These are phyloP conservation scores for Noccaea caerulescens DNA, from an alignment of 345 rosid genomes.

Conservation along the genomic window DNA sequence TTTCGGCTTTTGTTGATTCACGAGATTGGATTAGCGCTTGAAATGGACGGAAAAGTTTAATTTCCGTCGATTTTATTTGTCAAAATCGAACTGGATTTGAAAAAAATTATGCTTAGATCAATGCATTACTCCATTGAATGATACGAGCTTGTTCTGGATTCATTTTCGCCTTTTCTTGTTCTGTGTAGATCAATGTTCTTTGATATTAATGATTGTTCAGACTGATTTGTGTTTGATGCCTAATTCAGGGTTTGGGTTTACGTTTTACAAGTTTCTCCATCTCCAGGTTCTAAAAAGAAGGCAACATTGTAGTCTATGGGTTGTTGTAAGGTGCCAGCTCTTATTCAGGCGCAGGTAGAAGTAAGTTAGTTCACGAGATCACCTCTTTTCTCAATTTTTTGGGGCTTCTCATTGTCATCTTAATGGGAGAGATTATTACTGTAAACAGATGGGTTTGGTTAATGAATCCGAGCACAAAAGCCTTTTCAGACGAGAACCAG, in stretches of 20 bases:
- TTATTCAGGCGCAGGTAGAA: constrained; percentile 44
- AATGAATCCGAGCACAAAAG: constrained; percentile 35
- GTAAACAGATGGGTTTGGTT: constrained; percentile 39
- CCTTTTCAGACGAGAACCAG: constrained; percentile 40
- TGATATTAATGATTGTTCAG: not conserved
- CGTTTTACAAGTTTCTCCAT: constrained; percentile 14
- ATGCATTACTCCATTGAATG: too few relatives aligned
- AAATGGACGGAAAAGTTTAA: too few relatives aligned
- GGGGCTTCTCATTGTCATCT: not conserved
- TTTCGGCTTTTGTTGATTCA: not conserved
- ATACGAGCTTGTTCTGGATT: not conserved
- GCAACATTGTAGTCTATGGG: constrained; percentile 32
- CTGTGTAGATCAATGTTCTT: not conserved
- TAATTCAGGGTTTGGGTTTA: not conserved
- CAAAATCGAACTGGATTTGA: not conserved
- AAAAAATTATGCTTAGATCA: too few relatives aligned
- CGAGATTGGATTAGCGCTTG: not conserved
- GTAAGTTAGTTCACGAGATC: constrained; percentile 29
- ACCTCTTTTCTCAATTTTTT: not conserved
- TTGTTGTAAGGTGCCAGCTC: constrained; percentile 44
- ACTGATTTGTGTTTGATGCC: not conserved
- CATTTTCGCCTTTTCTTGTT: not conserved
- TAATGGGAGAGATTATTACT: not conserved
- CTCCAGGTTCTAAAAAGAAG: constrained; percentile 19
- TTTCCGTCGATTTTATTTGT: too few relatives aligned